Evolutionary conservation across 2,329 filamentous ascomycete species (phyloP).

Genomic region (Ophiostoma populinum): DNA sequence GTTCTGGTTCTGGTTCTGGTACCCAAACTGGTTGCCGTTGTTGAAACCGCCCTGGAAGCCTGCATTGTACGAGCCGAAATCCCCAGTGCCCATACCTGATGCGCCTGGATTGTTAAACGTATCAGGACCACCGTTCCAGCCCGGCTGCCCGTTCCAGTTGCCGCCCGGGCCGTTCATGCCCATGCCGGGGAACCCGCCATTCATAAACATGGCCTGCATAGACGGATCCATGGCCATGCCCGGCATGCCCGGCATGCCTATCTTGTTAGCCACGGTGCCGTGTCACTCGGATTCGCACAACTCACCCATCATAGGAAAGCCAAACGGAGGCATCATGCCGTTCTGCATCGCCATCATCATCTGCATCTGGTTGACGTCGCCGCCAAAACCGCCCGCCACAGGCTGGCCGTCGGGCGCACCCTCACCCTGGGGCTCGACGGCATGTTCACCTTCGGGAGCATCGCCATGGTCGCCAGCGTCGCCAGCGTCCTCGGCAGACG

Average conservation of each 20-base stretch:
- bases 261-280: neutral
- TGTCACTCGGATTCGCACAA: constrained; percentile 10
- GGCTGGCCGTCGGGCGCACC: too few relatives aligned
- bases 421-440: too few relatives aligned
- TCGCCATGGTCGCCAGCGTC: constrained; percentile 10
- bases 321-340: constrained; percentile 40
- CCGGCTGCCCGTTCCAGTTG: constrained; percentile 64
- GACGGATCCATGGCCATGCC: constrained; percentile 74
- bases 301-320: constrained; percentile 78
- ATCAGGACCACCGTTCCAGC: constrained; percentile 75
- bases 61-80: constrained; percentile 64
- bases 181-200: constrained; percentile 56
- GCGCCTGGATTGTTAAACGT: constrained; percentile 78
- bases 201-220: constrained; percentile 68
- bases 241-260: constrained; percentile 43
- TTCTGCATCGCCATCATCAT: constrained; percentile 66
- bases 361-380: constrained; percentile 62
- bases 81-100: constrained; percentile 61
- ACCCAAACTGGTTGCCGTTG: constrained; percentile 72
- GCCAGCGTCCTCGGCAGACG: constrained; percentile 15
- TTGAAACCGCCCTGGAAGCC: constrained; percentile 63
- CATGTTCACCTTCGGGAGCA: constrained; percentile 6
- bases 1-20: constrained; percentile 70
- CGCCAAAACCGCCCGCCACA: constrained; percentile 22
- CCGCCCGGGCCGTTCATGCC: constrained; percentile 62